Conservation (phyloP, 495 filamentous ascomycete genomes). For the Xylaria telfairii region DNA sequence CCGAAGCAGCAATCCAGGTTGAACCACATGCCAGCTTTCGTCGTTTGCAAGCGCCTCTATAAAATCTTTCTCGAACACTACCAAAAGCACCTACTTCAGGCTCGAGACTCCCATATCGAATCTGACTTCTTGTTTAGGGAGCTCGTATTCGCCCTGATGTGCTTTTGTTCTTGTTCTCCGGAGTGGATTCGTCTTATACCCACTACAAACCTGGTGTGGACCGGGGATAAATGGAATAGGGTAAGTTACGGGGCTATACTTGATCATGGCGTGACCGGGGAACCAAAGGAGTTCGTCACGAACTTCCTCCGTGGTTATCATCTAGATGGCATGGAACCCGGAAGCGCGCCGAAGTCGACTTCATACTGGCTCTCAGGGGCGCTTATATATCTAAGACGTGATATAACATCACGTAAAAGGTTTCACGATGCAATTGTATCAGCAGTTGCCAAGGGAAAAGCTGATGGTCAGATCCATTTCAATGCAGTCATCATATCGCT, state of each 20-base stretch:
- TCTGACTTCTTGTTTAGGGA: constrained; percentile 5
- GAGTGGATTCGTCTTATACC: background rate
- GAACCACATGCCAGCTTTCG: constrained; percentile 7
- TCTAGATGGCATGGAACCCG: constrained; percentile 4
- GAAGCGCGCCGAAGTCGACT: constrained; percentile 3
- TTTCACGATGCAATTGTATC: constrained; percentile 9
- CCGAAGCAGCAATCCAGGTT: background rate
- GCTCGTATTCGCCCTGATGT: constrained; percentile 4
- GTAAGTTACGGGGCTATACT: background rate
- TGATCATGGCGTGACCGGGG: background rate
- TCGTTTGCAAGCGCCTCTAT: constrained; percentile 4
- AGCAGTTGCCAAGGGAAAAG: constrained; percentile 1
- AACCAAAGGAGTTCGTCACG: constrained; percentile 7
- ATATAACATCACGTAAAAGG: constrained; percentile 6
- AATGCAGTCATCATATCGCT: constrained; percentile 10
- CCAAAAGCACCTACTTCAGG: background rate
- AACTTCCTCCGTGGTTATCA: constrained; percentile 4
- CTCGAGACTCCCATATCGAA: constrained; percentile 1
- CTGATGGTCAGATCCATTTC: background rate
- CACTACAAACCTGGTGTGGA: background rate
- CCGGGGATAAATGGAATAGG: background rate
- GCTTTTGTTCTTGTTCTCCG: constrained; percentile 13
- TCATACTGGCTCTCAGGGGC: constrained; percentile 15
- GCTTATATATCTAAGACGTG: constrained; percentile 8
- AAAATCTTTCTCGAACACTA: background rate